phyloP scores from a whole-genome alignment of 2,329 filamentous ascomycete species.

The Phaeophleospora eucalypticola region DNA sequence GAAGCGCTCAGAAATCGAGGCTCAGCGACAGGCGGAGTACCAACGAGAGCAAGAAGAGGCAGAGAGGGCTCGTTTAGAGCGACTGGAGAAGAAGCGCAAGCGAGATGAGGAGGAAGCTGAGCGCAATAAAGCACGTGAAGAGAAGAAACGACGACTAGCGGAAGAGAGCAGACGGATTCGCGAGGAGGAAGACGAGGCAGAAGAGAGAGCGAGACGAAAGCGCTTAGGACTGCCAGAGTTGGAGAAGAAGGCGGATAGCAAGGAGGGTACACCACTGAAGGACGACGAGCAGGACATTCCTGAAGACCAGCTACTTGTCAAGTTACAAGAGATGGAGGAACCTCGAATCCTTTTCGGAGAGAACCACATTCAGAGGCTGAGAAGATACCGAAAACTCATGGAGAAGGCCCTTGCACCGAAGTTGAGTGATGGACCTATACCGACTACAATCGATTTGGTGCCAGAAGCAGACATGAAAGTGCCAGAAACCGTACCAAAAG shows the following conservation, averaged over 20 bases:
- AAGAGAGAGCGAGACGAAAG: slow-evolving; percentile 69
- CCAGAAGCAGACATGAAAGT: slow-evolving; percentile 89
- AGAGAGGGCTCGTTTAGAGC: slow-evolving; percentile 66
- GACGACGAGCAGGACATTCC: slow-evolving; percentile 57
- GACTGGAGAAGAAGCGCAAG: slow-evolving; percentile 75
- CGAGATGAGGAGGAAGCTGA: slow-evolving; percentile 78
- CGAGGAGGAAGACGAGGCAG: slow-evolving; percentile 68
- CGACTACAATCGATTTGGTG: slow-evolving; percentile 75
- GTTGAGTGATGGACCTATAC: slow-evolving; percentile 72
- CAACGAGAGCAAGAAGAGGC: slow-evolving; percentile 72
- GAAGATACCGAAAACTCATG: slow-evolving; percentile 64
- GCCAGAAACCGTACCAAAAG: slow-evolving; percentile 56
- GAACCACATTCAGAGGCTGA: slow-evolving; percentile 62
- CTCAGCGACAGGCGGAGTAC: slow-evolving; percentile 74
- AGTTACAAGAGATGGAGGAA: slow-evolving; percentile 67
- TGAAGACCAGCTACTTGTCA: slow-evolving; percentile 65
- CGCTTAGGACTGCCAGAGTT: slow-evolving; percentile 76
- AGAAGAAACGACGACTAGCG: slow-evolving; percentile 75
- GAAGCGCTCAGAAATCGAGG: slow-evolving; percentile 81
- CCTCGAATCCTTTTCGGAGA: slow-evolving; percentile 80
- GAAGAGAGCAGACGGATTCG: slow-evolving; percentile 69
- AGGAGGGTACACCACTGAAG: slow-evolving; percentile 25
- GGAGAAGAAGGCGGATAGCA: slow-evolving; percentile 45
- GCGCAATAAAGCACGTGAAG: slow-evolving; percentile 66
- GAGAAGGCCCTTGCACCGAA: slow-evolving; percentile 37